Percentiles rank a stretch among this genome's conserved stretches.
Conservation (phyloP, 2,329 filamentous ascomycete genomes). For the Juglanconis juglandina region DNA sequence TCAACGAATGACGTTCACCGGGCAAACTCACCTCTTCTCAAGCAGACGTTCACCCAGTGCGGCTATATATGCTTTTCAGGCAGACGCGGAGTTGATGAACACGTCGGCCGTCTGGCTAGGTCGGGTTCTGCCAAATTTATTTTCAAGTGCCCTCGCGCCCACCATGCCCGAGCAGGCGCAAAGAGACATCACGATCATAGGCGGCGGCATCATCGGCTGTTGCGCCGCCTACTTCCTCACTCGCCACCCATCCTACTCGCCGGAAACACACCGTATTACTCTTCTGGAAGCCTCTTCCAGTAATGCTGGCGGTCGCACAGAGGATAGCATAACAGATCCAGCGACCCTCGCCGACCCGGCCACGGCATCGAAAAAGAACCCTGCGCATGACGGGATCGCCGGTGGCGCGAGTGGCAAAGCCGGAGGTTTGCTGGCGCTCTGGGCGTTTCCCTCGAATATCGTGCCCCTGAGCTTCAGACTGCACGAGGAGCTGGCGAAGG, state of each 20-base stretch:
- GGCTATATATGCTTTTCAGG: not conserved
- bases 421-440: constrained; percentile 68
- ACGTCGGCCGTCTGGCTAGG: not conserved
- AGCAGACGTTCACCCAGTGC: not conserved
- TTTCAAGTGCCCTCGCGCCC: not conserved
- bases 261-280: constrained; percentile 62
- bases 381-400: constrained; percentile 51
- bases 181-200: constrained; percentile 34
- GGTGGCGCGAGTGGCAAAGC: constrained; percentile 76
- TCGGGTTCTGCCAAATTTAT: not conserved
- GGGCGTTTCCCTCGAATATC: constrained; percentile 70
- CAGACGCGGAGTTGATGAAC: not conserved
- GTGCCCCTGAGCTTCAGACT: constrained; percentile 68
- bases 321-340: constrained; percentile 30
- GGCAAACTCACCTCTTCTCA: too few species aligned
- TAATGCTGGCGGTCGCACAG: constrained; percentile 30
- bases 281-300: constrained; percentile 57
- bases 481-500: constrained; percentile 64
- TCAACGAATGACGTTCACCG: not conserved
- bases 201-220: constrained; percentile 74
- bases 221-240: constrained; percentile 73
- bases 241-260: constrained; percentile 65
- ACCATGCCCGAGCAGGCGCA: not conserved
- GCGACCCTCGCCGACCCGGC: constrained; percentile 27
- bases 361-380: constrained; percentile 23